Percentiles rank a stretch among this genome's conserved stretches.
phyloP scores from a whole-genome alignment of 495 filamentous ascomycete genomes.

The Neurospora intermedia region DNA sequence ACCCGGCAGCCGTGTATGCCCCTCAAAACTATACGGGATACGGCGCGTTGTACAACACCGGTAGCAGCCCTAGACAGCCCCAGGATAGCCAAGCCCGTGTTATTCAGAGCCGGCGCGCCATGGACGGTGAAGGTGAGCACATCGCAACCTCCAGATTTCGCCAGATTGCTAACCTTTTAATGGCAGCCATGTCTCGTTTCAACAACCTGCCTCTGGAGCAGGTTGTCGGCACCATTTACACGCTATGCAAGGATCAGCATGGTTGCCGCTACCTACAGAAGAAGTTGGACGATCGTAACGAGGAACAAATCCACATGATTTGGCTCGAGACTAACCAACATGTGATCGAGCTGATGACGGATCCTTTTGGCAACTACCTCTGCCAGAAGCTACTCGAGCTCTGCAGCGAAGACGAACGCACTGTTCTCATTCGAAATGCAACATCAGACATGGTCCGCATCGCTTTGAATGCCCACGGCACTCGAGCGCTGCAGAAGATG shows the following conservation, averaged over 20 bases:
- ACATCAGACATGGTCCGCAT: constrained; percentile 76
- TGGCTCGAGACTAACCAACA: constrained; percentile 85
- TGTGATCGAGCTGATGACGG: constrained; percentile 94
- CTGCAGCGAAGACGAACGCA: constrained; percentile 88
- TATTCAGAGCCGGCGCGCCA: constrained; percentile 54
- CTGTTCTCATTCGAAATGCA: constrained; percentile 80
- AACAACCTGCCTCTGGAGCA: constrained; percentile 67
- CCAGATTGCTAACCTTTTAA: constrained; percentile 7
- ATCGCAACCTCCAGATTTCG: not conserved
- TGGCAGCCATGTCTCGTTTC: constrained; percentile 54
- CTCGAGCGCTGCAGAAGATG: constrained; percentile 96
- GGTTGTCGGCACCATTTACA: constrained; percentile 70
- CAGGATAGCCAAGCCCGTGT: constrained; percentile 61
- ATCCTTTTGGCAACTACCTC: constrained; percentile 97
- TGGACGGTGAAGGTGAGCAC: constrained; percentile 50
- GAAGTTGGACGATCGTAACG: constrained; percentile 83
- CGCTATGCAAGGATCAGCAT: constrained; percentile 91
- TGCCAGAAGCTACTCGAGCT: constrained; percentile 95
- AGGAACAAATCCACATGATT: constrained; percentile 79
- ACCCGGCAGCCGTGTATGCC: constrained; percentile 29
- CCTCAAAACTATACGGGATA: constrained; percentile 39
- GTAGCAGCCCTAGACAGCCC: constrained; percentile 17
- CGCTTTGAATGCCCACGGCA: constrained; percentile 93
- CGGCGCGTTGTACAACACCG: constrained; percentile 32
- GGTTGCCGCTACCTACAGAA: constrained; percentile 93